Evolutionary conservation across 2,329 filamentous ascomycete species (phyloP), one percentile per base, ranked within the genome.

Genomic region (Paracoccidioides lutzii): DNA sequence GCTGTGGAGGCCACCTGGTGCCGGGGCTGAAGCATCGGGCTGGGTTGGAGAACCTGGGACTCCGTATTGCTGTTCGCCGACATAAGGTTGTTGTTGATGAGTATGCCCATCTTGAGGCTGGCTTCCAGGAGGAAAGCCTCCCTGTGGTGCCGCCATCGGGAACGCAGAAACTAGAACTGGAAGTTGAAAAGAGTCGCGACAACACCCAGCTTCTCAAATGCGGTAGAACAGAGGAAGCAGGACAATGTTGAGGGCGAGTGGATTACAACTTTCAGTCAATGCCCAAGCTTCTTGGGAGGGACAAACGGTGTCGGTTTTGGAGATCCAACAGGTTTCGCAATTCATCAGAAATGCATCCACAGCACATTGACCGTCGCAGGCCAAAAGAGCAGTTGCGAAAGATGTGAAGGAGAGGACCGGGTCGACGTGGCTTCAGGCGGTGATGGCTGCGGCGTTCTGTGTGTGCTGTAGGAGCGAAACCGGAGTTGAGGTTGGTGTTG

Each of bases 111-210:
- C 75, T 61, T 75, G 71, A 9, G 42, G 53, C 5, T 54, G 46
- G 60, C 62, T 38, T 66, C 68, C 62, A 71, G 71, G 73, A 68
- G 72, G 75, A 64, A 77, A 78, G 59, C 72, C 75, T 63, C 74
- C 74, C 67, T 78, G 76, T 63, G 76, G 75, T 65, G 75, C 69
- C 62, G 76, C 72, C 76, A 79, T 78, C 59, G 57, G 63, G 60
- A 56, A 52, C 33, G 49, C 32, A 52, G 35, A 30, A 41, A 32
- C 10, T 30, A n/a, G 12, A 4, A 28, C 28, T 9, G 12, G 38
- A n/a, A 6, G 49, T 30, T 37, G 38, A 8, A 52, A n/a, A 28
- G 9, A 41, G 28, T 52, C 14, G 28, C 49, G 37, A 41, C 22
- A 8, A 42, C 22, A 32, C 28, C 12, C 15, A n/a, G 41, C 30